phyloP scores from a whole-genome alignment of 2,329 filamentous ascomycete genomes.

The Colletotrichum salicis region DNA sequence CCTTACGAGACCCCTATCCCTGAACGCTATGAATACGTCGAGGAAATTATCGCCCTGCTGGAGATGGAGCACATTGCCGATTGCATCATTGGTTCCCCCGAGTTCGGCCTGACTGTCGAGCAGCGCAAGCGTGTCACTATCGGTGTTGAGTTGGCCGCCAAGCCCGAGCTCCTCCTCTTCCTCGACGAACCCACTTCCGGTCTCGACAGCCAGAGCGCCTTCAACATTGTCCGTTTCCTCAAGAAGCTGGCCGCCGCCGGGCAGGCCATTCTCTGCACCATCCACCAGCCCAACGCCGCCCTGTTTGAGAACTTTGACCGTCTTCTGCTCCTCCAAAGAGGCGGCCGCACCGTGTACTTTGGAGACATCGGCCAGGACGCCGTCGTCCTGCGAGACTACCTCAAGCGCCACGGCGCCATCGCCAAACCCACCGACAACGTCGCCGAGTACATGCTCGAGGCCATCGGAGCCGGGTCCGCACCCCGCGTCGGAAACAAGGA shows the following conservation, averaged over 20 bases:
- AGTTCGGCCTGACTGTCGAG: slow-evolving; percentile 77
- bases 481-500: slow-evolving; percentile 79
- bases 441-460: slow-evolving; percentile 87
- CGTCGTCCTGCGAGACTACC: slow-evolving; percentile 72
- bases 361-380: slow-evolving; percentile 85
- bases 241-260: slow-evolving; percentile 81
- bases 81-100: slow-evolving; percentile 66
- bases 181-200: slow-evolving; percentile 83
- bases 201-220: slow-evolving; percentile 77
- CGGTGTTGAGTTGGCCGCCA: slow-evolving; percentile 88
- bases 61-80: slow-evolving; percentile 70
- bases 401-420: slow-evolving; percentile 69
- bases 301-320: slow-evolving; percentile 91
- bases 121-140: slow-evolving; percentile 85
- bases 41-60: slow-evolving; percentile 68
- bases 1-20: slow-evolving; percentile 61
- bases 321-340: slow-evolving; percentile 79
- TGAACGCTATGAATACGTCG: slow-evolving; percentile 69
- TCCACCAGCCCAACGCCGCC: slow-evolving; percentile 88
- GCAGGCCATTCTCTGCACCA: slow-evolving; percentile 90
- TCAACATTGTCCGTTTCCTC: slow-evolving; percentile 82
- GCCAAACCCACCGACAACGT: slow-evolving; percentile 66
- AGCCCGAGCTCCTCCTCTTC: slow-evolving; percentile 80
- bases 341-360: slow-evolving; percentile 86
- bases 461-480: slow-evolving; percentile 79